phyloP scores from a whole-genome alignment of 805 yeast species.

The Lipomyces sp. region DNA sequence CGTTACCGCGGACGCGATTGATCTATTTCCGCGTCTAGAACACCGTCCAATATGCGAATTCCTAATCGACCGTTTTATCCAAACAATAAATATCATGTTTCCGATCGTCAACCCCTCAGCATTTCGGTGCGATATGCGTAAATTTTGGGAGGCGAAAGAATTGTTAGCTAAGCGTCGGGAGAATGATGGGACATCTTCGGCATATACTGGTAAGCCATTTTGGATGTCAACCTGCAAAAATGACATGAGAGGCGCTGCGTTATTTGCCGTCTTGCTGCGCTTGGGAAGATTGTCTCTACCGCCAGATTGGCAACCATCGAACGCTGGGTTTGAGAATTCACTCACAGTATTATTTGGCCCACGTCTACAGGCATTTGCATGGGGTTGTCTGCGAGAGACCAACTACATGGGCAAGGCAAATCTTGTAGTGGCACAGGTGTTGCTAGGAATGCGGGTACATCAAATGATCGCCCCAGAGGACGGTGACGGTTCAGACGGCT shows the following conservation, averaged over 20 bases:
- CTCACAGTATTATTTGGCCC: conserved; percentile 23
- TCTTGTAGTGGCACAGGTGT: conserved; percentile 26
- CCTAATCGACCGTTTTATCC: conserved; percentile 35
- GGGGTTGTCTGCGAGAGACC: conserved; percentile 29
- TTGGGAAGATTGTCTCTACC: conserved; percentile 37
- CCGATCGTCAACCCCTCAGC: conserved; percentile 35
- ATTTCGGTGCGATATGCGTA: conserved; percentile 29
- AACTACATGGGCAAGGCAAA: conserved; percentile 35
- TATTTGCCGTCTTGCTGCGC: conserved; percentile 33
- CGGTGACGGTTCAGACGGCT: conserved; percentile 39
- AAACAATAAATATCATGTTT: conserved; percentile 34
- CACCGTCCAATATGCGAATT: conserved; percentile 38
- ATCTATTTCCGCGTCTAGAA: conserved; percentile 36
- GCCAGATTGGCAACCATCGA: conserved; percentile 35
- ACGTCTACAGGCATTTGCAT: conserved; percentile 23
- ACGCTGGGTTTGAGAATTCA: conserved; percentile 32
- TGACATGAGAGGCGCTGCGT: conserved; percentile 36
- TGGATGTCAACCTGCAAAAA: conserved; percentile 28
- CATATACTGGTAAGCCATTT: conserved; percentile 3
- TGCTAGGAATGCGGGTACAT: conserved; percentile 39
- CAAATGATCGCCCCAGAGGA: conserved; percentile 39
- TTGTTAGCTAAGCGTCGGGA: background rate
- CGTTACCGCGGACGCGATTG: conserved; percentile 16
- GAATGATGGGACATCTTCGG: background rate
- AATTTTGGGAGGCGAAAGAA: conserved; percentile 32